These are phyloP conservation scores for Alternaria gansuensis DNA, from an alignment of 2,329 filamentous ascomycete species.

Conservation along the genomic window DNA sequence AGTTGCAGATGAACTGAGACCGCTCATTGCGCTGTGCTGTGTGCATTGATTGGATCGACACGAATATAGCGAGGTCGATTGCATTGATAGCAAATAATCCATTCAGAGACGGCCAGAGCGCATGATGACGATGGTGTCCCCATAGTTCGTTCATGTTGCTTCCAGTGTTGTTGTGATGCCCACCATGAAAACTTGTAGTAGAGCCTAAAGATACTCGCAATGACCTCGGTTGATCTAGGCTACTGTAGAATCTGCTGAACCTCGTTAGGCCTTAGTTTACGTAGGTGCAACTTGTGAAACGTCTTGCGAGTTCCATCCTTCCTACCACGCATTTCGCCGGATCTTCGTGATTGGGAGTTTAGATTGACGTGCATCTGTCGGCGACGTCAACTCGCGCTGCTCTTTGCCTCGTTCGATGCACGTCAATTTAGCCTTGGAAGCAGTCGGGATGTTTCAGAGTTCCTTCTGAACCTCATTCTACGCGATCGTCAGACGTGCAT, in stretches of 20 bases:
- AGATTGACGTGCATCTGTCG: conserved; percentile 2
- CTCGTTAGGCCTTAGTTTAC: not conserved
- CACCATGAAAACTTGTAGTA: no score
- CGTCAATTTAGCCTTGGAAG: not conserved
- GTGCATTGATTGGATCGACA: not conserved
- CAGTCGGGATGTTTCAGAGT: not conserved
- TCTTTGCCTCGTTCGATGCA: not conserved
- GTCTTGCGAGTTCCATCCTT: not conserved
- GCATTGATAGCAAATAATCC: conserved; percentile 7
- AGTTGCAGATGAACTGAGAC: not conserved
- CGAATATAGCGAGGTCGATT: not conserved
- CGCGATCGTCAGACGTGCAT: not conserved
- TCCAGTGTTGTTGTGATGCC: not conserved
- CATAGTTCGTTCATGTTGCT: not conserved
- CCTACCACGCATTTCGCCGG: not conserved
- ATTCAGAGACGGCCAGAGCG: not conserved
- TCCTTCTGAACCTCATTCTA: not conserved
- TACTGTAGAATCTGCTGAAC: not conserved
- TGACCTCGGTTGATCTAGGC: not conserved
- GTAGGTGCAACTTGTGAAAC: no score
- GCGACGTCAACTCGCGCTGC: conserved; percentile 1
- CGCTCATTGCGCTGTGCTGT: not conserved
- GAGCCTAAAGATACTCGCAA: not conserved
- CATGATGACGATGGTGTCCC: not conserved
- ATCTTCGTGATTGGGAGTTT: not conserved